phyloP scores from a whole-genome alignment of 2,329 filamentous ascomycete species.

The Hypoxylon sp. region DNA sequence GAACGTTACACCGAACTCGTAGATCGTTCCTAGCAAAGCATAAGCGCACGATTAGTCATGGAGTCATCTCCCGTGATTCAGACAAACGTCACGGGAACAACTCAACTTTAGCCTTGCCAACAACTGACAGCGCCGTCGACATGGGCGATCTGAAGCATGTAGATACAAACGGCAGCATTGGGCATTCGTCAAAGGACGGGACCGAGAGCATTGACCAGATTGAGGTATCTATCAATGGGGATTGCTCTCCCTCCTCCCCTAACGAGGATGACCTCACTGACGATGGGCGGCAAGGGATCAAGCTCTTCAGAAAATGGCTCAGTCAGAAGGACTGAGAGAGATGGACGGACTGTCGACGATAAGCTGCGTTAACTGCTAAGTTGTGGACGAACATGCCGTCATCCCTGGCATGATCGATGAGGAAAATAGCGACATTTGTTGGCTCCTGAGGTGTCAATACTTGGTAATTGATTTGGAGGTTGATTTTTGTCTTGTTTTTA shows the following conservation, averaged over 20 bases:
- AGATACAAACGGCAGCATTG: conserved; percentile 36
- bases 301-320: conserved; percentile 49
- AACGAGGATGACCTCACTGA: conserved; percentile 42
- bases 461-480: conserved; percentile 11
- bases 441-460: conserved; percentile 4
- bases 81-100: conserved; percentile 53
- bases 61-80: conserved; percentile 59
- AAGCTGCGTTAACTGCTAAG: conserved; percentile 5
- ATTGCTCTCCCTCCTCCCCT: conserved; percentile 45
- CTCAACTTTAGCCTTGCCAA: conserved; percentile 38
- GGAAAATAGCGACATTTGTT: not conserved
- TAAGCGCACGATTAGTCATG: conserved; percentile 64
- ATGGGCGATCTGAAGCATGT: conserved; percentile 41
- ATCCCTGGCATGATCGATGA: not conserved
- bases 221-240: conserved; percentile 43
- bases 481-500: conserved; percentile 29
- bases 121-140: conserved; percentile 46
- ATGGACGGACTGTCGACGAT: conserved; percentile 13
- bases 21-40: conserved; percentile 64
- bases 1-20: conserved; percentile 60
- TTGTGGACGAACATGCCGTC: conserved; percentile 1
- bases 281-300: conserved; percentile 42
- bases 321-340: conserved; percentile 42
- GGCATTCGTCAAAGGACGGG: conserved; percentile 55
- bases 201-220: conserved; percentile 59